These are phyloP conservation scores for Paecilomyces niveus DNA, from an alignment of 2,329 filamentous ascomycete genomes.

Conservation along the genomic window DNA sequence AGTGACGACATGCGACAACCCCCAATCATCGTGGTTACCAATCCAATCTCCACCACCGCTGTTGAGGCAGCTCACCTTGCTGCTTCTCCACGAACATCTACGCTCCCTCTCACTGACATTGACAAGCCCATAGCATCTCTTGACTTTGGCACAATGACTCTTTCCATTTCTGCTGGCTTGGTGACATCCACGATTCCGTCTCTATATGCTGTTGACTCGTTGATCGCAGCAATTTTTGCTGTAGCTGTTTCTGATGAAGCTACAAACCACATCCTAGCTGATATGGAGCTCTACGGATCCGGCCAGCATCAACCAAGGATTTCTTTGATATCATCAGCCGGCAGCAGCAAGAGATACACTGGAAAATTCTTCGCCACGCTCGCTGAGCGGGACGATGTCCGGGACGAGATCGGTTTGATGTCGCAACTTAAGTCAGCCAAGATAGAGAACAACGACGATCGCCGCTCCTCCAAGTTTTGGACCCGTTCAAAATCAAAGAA, in stretches of 20 bases:
- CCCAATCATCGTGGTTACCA: constrained; percentile 32
- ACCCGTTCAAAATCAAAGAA: constrained; percentile 13
- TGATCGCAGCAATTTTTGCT: constrained; percentile 39
- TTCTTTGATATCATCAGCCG: neutral
- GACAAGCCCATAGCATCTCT: constrained; percentile 36
- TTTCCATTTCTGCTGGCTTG: constrained; percentile 33
- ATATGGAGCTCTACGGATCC: constrained; percentile 25
- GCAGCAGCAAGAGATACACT: neutral
- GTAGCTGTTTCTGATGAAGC: constrained; percentile 38
- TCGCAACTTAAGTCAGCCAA: constrained; percentile 20
- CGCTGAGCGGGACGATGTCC: constrained; percentile 37
- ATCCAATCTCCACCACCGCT: constrained; percentile 27
- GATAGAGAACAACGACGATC: constrained; percentile 9
- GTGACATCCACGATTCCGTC: constrained; percentile 38
- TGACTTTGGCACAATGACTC: constrained; percentile 34
- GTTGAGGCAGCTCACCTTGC: constrained; percentile 25
- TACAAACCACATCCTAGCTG: constrained; percentile 31
- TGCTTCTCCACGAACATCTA: constrained; percentile 30
- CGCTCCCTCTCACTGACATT: constrained; percentile 30
- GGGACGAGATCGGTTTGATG: constrained; percentile 30
- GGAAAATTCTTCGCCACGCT: constrained; percentile 28
- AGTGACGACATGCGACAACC: constrained; percentile 15
- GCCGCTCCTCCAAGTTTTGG: constrained; percentile 1
- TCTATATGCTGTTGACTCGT: constrained; percentile 41
- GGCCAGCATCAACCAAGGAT: constrained; percentile 8